A percentile compares a stretch with the other conserved stretches of the same genome.
Evolutionary conservation across 1,139 yeast genomes (phyloP).

Genomic region (Hyphopichia khmerensis): DNA sequence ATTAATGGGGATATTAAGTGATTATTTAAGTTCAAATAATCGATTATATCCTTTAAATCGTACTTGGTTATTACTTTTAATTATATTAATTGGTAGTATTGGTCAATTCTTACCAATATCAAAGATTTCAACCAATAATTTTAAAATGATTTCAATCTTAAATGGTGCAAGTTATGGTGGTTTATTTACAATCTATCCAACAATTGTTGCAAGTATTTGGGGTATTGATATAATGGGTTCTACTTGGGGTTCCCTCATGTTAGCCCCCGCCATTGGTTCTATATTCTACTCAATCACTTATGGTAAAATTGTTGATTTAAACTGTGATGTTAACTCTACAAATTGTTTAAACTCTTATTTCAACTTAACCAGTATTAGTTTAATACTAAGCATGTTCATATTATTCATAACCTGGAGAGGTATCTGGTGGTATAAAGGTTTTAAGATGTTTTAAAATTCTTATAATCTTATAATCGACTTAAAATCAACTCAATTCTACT

Average conservation of each 20-base stretch:
- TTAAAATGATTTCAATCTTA: slow-evolving; percentile 44
- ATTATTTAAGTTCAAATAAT: slow-evolving; percentile 37
- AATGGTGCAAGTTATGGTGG: slow-evolving; percentile 83
- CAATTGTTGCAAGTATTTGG: slow-evolving; percentile 80
- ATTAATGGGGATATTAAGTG: slow-evolving; percentile 65
- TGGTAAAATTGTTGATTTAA: slow-evolving; percentile 61
- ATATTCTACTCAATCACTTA: slow-evolving; percentile 68
- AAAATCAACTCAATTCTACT: too few relatives aligned
- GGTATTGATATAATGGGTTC: slow-evolving; percentile 89
- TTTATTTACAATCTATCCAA: slow-evolving; percentile 80
- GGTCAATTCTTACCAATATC: slow-evolving; percentile 37
- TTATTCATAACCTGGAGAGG: slow-evolving; percentile 33
- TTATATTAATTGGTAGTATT: slow-evolving; percentile 41
- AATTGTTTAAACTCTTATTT: slow-evolving; percentile 36
- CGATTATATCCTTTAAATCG: slow-evolving; percentile 32
- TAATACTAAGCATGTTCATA: slow-evolving; percentile 29
- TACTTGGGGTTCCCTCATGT: slow-evolving; percentile 88
- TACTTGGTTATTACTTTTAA: slow-evolving; percentile 42
- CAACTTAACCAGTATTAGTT: slow-evolving; percentile 28
- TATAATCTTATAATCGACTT: too few relatives aligned
- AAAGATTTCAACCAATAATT: too few relatives aligned
- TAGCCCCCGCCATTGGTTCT: slow-evolving; percentile 90
- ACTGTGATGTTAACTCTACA: slow-evolving; percentile 16
- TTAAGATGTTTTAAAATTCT: slow-evolving; percentile 16
- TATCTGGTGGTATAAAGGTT: slow-evolving; percentile 35